These are phyloP conservation scores for Orbilia oligospora DNA, from an alignment of 2,329 filamentous ascomycete species.

Conservation along the genomic window DNA sequence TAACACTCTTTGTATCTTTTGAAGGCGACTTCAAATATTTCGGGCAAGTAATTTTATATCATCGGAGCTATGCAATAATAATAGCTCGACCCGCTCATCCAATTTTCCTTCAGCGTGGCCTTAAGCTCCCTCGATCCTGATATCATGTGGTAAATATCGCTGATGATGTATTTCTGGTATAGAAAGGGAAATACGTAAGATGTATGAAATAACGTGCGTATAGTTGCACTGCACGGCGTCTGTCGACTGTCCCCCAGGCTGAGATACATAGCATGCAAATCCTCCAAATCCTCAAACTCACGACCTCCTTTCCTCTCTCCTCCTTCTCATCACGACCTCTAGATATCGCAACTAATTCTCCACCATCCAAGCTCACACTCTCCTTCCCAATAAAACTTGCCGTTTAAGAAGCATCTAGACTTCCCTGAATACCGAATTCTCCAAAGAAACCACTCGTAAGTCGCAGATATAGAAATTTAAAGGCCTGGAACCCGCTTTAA, in stretches of 20 bases:
- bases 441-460: slow-evolving; percentile 8
- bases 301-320: not conserved
- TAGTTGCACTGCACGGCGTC: not conserved
- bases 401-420: not conserved
- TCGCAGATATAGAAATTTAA: not conserved
- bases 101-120: too few relatives aligned
- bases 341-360: not conserved
- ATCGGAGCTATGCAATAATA: too few relatives aligned
- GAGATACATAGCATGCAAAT: not conserved
- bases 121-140: too few relatives aligned
- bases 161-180: too few relatives aligned
- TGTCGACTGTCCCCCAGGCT: not conserved
- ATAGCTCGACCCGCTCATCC: too few relatives aligned
- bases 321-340: not conserved
- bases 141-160: too few relatives aligned
- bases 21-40: too few relatives aligned
- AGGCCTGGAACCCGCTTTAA: not conserved
- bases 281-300: not conserved
- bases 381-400: not conserved
- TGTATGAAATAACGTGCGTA: too few relatives aligned
- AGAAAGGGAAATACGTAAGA: too few relatives aligned
- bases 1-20: too few relatives aligned
- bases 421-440: not conserved
- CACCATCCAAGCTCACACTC: too few relatives aligned
- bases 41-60: too few relatives aligned